These are phyloP conservation scores for Colletotrichum zoysiae DNA, from an alignment of 2,329 filamentous ascomycete species.

Conservation along the genomic window DNA sequence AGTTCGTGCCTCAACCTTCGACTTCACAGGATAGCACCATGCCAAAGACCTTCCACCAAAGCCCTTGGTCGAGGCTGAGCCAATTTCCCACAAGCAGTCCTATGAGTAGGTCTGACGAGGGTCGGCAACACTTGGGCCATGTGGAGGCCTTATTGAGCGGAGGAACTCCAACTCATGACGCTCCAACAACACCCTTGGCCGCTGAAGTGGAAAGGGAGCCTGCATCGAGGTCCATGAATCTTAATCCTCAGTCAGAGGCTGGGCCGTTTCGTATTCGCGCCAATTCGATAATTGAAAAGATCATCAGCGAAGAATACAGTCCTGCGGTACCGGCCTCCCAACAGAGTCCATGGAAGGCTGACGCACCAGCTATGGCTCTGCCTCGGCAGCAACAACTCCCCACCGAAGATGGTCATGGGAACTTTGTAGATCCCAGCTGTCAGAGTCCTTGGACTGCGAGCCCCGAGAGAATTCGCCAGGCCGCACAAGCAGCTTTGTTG, in stretches of 20 bases:
- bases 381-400: not conserved
- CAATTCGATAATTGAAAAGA: not conserved
- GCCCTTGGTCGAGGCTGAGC: constrained; percentile 32
- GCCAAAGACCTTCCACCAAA: constrained; percentile 5
- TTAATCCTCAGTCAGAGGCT: not conserved
- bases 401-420: not conserved
- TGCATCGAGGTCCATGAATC: not conserved
- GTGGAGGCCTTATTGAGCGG: not conserved
- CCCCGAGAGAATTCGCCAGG: constrained; percentile 30
- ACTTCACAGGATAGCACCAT: not conserved
- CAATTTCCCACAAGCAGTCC: not conserved
- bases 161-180: not conserved
- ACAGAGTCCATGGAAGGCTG: constrained; percentile 36
- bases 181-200: constrained; percentile 1
- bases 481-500: constrained; percentile 22
- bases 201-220: not conserved
- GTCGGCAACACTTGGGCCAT: not conserved
- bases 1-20: not conserved
- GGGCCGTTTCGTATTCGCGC: not conserved
- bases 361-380: constrained; percentile 1
- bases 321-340: constrained; percentile 27
- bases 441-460: constrained; percentile 44
- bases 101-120: not conserved
- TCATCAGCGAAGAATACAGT: not conserved
- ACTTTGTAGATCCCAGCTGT: constrained; percentile 9